These are phyloP conservation scores for Blastobotrys serpentis DNA, from an alignment of 1,139 yeast species.

Conservation along the genomic window DNA sequence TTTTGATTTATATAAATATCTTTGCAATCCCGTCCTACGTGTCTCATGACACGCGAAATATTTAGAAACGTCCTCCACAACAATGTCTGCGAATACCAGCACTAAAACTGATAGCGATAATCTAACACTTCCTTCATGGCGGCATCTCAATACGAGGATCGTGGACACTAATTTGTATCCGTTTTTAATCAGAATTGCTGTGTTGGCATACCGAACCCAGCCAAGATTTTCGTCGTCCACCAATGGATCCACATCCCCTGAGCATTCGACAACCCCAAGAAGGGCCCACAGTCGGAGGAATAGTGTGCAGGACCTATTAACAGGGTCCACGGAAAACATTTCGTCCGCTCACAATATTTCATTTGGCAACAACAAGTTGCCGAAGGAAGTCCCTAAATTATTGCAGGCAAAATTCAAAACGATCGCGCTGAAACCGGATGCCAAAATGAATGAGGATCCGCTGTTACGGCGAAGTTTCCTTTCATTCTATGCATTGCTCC, in stretches of 20 bases:
- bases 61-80: neutral
- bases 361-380: constrained; percentile 39
- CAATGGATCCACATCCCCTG: constrained; percentile 13
- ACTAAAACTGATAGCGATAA: constrained; percentile 1
- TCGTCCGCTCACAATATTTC: constrained; percentile 15
- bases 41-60: neutral
- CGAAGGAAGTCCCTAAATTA: constrained; percentile 48
- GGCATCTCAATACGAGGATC: constrained; percentile 25
- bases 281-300: constrained; percentile 19
- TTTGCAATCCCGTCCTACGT: neutral
- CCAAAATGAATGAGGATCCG: constrained; percentile 33
- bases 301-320: constrained; percentile 16
- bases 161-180: constrained; percentile 35
- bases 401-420: constrained; percentile 51
- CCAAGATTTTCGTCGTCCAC: constrained; percentile 28
- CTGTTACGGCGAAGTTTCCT: constrained; percentile 49
- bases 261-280: constrained; percentile 14
- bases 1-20: neutral
- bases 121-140: constrained; percentile 24
- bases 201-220: constrained; percentile 36
- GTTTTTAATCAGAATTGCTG: constrained; percentile 35
- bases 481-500: constrained; percentile 60
- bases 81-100: neutral
- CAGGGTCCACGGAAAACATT: constrained; percentile 10
- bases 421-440: constrained; percentile 51